Conservation (phyloP, 1,284 basidiomycete genomes). For the Lignosus rhinocerotis region DNA sequence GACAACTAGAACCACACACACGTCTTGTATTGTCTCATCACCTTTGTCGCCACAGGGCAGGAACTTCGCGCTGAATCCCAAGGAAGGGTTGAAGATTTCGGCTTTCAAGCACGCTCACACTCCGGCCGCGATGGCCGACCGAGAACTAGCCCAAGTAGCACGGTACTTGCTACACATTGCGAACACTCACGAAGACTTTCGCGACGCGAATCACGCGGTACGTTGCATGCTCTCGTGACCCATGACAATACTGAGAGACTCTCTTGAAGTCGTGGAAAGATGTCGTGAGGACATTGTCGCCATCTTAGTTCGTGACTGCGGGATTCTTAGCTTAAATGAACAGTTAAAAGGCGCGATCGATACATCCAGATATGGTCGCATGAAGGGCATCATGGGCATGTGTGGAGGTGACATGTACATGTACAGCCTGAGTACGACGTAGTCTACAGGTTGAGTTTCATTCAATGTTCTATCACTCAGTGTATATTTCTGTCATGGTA, state of each 20-base stretch:
- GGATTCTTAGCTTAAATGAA: no score
- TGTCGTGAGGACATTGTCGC: conserved; percentile 27
- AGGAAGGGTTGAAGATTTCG: conserved; percentile 81
- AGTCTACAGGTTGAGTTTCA: no score
- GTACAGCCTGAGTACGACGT: no score
- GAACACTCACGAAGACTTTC: conserved; percentile 48
- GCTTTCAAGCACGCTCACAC: conserved; percentile 80
- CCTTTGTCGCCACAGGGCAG: conserved; percentile 48
- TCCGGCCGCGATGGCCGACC: conserved; percentile 57
- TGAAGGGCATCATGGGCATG: no score
- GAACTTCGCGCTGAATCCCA: conserved; percentile 87
- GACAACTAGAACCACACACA: no score
- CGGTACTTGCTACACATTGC: conserved; percentile 68
- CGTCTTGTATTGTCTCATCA: background rate
- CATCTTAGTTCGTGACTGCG: background rate
- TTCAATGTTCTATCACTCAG: no score
- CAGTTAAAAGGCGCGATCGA: background rate
- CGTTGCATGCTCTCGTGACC: conserved; percentile 16
- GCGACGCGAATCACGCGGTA: conserved; percentile 61
- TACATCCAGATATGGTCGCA: background rate
- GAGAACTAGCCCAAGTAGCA: conserved; percentile 65
- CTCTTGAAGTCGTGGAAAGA: conserved; percentile 30
- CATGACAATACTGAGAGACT: background rate
- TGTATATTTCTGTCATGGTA: no score
- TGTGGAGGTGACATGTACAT: no score